Base-by-base conservation (phyloP, 345 rosid genomes). In the Pugionium dolabratum region DNA sequence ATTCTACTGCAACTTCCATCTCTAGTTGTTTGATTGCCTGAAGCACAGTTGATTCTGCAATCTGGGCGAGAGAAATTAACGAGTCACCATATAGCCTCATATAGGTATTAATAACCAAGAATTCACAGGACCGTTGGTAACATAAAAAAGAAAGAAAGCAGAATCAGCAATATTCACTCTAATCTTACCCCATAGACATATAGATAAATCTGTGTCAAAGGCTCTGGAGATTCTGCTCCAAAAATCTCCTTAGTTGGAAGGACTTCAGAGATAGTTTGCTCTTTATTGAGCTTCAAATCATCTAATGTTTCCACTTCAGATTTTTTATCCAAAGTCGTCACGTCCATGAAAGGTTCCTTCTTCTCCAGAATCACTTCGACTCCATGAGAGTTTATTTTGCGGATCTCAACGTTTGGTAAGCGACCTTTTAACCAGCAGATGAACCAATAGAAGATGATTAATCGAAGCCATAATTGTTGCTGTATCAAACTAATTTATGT, bases 131-230 rank as follows among this genome's bases (percentile, higher is more conserved):
- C 26, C 46, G 35, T 11, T 36, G 9, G 27, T 11, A 37, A 5
- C 48, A 25, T 6, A 32, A 49, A 25, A 32, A 27, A 50, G 30
- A 26, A 29, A 58, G 8, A 30, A 18, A 18, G 18, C 18, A 65
- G 39, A 69, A 58, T 65, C 34, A 10, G 50, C 36, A 59, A 50
- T 58, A 7, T 37, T 30, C 9, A 75, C 41, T 52, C 6, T 33
- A 18, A 32, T 55, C 78, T 71, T 83, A 91, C 98, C 85, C 98
- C 96, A 56, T 89, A 91, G 25, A 79, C 80, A 74, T 67, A 89
- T 55, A 89, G 68, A 80, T 40, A 44, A 48, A 85, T 59, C 8
- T 70, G 73, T 56, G 43, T 66, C 59, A 54, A 66, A 25, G 59
- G 69, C 67, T 80, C 78, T 29, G 41, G 41, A 53, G 81, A 71